Percentiles rank a stretch among this genome's conserved stretches.
phyloP scores from a whole-genome alignment of 495 filamentous ascomycete species.

The Penicillium taxi region DNA sequence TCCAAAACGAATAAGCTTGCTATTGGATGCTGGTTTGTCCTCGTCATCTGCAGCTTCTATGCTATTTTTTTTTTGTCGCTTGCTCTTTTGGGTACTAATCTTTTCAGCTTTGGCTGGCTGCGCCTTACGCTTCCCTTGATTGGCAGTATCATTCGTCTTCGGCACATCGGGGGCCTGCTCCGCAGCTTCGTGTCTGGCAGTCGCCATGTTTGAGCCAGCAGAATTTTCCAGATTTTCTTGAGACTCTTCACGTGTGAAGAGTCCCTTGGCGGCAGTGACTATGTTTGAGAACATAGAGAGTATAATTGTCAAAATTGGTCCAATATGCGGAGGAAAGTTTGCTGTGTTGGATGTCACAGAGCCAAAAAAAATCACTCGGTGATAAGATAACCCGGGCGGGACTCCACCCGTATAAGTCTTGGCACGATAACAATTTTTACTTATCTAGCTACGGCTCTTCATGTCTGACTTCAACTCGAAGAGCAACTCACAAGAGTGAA shows the following conservation, averaged over 20 bases:
- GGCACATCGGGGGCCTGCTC: constrained; percentile 12
- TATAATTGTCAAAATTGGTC: constrained; percentile 2
- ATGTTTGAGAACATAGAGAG: constrained; percentile 40
- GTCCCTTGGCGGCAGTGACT: constrained; percentile 38
- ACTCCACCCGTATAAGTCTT: constrained; percentile 10
- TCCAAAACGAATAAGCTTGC: constrained; percentile 33
- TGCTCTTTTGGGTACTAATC: constrained; percentile 24
- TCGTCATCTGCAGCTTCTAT: constrained; percentile 14
- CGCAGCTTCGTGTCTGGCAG: constrained; percentile 15
- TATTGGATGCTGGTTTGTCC: constrained; percentile 7
- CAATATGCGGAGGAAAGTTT: no score
- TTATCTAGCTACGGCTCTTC: no score
- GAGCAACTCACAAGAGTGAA: no score
- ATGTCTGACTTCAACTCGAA: no score
- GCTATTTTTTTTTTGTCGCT: constrained; percentile 32
- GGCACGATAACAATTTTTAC: no score
- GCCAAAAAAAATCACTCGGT: constrained; percentile 32
- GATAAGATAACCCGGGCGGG: constrained; percentile 28
- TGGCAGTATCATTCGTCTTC: constrained; percentile 10
- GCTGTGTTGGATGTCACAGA: constrained; percentile 14
- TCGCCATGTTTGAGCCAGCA: constrained; percentile 27
- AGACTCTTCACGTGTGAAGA: constrained; percentile 30
- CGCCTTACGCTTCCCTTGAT: constrained; percentile 33
- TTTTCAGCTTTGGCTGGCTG: constrained; percentile 13
- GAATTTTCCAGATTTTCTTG: constrained; percentile 10